A percentile compares a stretch with the other conserved stretches of the same genome.
Conservation (phyloP, 2,329 filamentous ascomycete genomes). For the Colletotrichum plurivorum region DNA sequence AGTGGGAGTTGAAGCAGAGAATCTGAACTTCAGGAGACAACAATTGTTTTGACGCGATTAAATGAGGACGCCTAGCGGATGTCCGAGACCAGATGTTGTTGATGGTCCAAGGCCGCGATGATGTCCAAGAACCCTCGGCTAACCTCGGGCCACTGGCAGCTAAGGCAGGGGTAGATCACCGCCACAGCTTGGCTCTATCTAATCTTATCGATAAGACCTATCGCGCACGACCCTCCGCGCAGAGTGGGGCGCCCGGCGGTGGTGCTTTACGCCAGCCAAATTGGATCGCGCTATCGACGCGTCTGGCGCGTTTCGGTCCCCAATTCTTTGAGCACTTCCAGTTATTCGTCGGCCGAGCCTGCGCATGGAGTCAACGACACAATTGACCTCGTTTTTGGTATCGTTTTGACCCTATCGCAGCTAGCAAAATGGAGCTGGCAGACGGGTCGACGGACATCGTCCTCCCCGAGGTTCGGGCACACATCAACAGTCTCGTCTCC, state of each 20-base stretch:
- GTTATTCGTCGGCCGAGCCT: not conserved
- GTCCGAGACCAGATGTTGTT: slow-evolving; percentile 28
- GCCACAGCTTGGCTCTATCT: slow-evolving; percentile 3
- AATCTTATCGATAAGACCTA: slow-evolving; percentile 15
- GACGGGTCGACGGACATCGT: slow-evolving; percentile 74
- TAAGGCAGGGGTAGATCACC: slow-evolving; percentile 14
- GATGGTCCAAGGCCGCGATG: slow-evolving; percentile 27
- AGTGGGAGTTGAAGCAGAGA: not conserved
- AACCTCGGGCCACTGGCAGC: slow-evolving; percentile 57
- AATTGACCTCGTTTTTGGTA: not conserved
- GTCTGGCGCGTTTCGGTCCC: slow-evolving; percentile 27
- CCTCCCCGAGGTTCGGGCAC: slow-evolving; percentile 92
- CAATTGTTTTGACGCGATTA: slow-evolving; percentile 22
- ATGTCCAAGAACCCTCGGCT: slow-evolving; percentile 49
- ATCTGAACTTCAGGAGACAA: not conserved
- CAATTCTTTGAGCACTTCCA: slow-evolving; percentile 14
- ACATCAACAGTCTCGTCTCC: slow-evolving; percentile 93
- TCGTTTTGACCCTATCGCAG: not conserved
- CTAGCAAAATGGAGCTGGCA: slow-evolving; percentile 66
- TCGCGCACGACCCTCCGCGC: not conserved
- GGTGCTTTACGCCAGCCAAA: slow-evolving; percentile 11
- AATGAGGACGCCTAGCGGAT: slow-evolving; percentile 15
- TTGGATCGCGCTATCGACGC: slow-evolving; percentile 29
- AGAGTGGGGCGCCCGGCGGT: not conserved
- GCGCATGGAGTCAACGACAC: slow-evolving; percentile 26